Evolutionary conservation across 1,284 basidiomycete genomes (phyloP), one percentile per base, ranked within the genome.

Genomic region (Ceratobasidium sp.): DNA sequence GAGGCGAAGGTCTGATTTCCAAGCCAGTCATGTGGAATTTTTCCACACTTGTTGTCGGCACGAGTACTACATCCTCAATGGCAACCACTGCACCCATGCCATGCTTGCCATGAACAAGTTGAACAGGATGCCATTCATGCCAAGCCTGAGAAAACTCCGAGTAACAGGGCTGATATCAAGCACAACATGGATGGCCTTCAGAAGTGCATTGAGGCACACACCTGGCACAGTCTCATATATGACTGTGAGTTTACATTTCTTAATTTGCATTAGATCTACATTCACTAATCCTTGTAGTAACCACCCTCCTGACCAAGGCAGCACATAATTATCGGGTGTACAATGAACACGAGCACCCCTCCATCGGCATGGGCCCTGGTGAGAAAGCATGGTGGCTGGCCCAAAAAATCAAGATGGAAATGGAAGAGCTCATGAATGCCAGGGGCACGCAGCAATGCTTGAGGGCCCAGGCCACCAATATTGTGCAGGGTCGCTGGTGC

Each of bases 341-440:
- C 16, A 56, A 56, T 30, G 14, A 16, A 8, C 53, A 56, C n/a
- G 28, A 56, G 33, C 14, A n/a, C 2, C 53, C 53, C 7, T n/a
- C 53, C 5, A 56, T 56, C 30, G 53, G 53, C 14, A 56, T 56
- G 53, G 53, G 28, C 5, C 16, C 16, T 1, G 53, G 53, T 25
- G 53, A 56, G n/a, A 56, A 56, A 11, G 53, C 28, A 4, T 56
- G 53, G 28, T 56, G 53, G 53, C n/a, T 56, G 14, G 53, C 28
- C 14, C 25, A 30, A 12, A 56, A 56, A 12, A 36, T 56, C n/a
- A 30, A 56, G n/a, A 21, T 11, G 1, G 53, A 56, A 18, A 56
- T 56, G 23, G 14, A 56, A 5, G 33, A 56, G 30, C 23, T 53
- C 7, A 25, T 25, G 23, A 49, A 49, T 8, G 18, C 23, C 2